Base-by-base conservation (phyloP, 306 rosid species). In the Casuarina glauca region DNA sequence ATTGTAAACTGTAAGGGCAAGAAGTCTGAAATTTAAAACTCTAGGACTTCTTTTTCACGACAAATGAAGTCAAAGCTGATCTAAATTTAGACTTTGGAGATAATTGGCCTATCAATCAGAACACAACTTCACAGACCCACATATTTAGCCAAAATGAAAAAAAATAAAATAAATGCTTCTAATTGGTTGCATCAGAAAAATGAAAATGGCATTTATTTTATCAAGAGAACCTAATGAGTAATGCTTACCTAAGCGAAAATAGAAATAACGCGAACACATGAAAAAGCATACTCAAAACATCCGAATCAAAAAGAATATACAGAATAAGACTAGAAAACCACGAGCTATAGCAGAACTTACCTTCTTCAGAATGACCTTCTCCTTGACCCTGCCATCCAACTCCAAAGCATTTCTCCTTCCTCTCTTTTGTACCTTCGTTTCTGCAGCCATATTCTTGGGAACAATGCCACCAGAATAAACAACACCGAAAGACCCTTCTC, bases 401-500 rank as follows among this genome's bases (percentile, higher is more conserved):
- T 41, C 50, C 9, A 78, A 2, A 4, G 76, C 69, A 79, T 73
- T 91, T 44, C 78, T 88, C 76, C 81, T 85, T 32, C 93, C 88
- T 80, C 83, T 85, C 72, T 54, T 85, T 87, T 74, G 86, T 36
- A 41, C 67, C 35, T 38, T 74, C 77, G 83, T 81, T n/a, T 80
- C 84, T 5, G 68, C 80, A 69, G 72, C 69, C 44, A 54, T 83
- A 75, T 87, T 90, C 76, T 87, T 94, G 0, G 97, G 93, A 55
- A 88, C 77, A 73, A 95, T 55, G 9, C 85, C 84, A 72, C 97
- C 97, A 10, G 96, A 81, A 85, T 93, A 95, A 60, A 95, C 99
- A 83, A 95, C 81, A 20, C 99, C 99, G 50, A 93, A 93, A 3
- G 97, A 91, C 3, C 99, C 99, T 82, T 95, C 99, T 60, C 97